phyloP scores from a whole-genome alignment of 116 monocot genomes.

The Iris pallida region DNA sequence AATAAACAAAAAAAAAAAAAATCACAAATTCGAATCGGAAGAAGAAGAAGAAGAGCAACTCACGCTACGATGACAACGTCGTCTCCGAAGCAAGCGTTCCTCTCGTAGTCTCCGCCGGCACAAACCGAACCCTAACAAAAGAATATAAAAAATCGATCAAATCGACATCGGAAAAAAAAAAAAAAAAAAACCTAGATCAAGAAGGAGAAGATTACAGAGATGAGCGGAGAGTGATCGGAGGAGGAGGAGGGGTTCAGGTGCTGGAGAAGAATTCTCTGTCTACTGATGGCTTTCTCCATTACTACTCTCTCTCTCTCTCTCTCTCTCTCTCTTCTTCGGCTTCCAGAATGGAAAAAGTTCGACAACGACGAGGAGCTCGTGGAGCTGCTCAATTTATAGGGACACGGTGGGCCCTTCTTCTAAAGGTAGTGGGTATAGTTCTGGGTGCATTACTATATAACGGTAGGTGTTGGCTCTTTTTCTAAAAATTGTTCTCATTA shows the following conservation, averaged over 20 bases:
- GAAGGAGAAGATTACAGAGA: conserved; percentile 6
- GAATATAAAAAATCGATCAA: neutral
- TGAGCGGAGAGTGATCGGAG: neutral
- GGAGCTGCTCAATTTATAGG: too few species aligned
- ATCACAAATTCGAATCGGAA: too few species aligned
- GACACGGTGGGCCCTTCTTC: too few species aligned
- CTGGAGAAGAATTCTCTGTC: conserved; percentile 34
- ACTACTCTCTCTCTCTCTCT: neutral
- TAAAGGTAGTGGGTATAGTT: too few species aligned
- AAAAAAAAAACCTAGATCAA: neutral
- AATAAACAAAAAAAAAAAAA: too few species aligned
- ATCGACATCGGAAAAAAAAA: neutral
- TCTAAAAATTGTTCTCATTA: too few species aligned
- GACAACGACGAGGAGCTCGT: too few species aligned
- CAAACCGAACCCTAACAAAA: conserved; percentile 48
- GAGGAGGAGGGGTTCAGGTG: conserved; percentile 22
- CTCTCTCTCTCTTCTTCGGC: neutral
- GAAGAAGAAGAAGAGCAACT: too few species aligned
- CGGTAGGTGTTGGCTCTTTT: too few species aligned
- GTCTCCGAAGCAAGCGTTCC: conserved; percentile 53
- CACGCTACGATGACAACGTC: conserved; percentile 96
- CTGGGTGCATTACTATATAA: too few species aligned
- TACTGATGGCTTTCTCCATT: conserved; percentile 40
- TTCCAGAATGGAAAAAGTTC: too few species aligned
- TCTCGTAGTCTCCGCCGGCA: conserved; percentile 51